Evolutionary conservation across 495 filamentous ascomycete genomes (phyloP), one percentile per base, ranked within the genome.

Genomic region (Hamigera avellanea): DNA sequence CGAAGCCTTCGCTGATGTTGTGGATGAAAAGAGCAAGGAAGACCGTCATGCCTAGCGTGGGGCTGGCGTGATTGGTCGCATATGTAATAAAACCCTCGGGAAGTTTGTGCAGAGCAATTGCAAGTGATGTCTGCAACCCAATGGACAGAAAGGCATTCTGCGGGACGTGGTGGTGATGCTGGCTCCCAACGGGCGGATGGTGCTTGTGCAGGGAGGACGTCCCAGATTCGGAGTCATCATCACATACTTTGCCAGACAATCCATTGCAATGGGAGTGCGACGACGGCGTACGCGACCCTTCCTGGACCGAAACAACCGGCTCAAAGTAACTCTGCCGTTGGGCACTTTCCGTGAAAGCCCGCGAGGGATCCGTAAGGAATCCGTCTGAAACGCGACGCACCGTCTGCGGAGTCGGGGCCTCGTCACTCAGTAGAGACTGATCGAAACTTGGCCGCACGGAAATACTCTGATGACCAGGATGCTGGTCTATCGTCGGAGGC

Each of bases 51-150:
- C 93, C 91, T 2, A 98, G 77, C 1, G 66, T 63, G 0, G 91
- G 86, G 49, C 81, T 95, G 19, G 86, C 93, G 43, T 98, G 93
- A 57, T 96, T 98, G 9, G 91, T 95, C 7, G 91, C 89, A 56
- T 91, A 98, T 19, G 93, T 98, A 39, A 98, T 95, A 61, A 98
- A 96, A 18, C 91, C 91, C 59, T 98, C 91, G 3, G 93, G 91
- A 14, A 95, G 79, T 54, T 98, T 98, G 63, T 98, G 91, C 1
- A 98, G 63, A 7, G 91, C 86, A 49, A 98, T 96, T 29, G 91
- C 93, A 33, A 94, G 76, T 7, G 82, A 83, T 0, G 89, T 95
- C 57, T 96, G 91, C 4, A 95, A 70, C 10, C 89, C 86, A 38
- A 96, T 89, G 31, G 82, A 83, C 32, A 96, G 67, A 53, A 94